Evolutionary conservation across 345 rosid species (phyloP).

Genomic region (Populus euphratica): DNA sequence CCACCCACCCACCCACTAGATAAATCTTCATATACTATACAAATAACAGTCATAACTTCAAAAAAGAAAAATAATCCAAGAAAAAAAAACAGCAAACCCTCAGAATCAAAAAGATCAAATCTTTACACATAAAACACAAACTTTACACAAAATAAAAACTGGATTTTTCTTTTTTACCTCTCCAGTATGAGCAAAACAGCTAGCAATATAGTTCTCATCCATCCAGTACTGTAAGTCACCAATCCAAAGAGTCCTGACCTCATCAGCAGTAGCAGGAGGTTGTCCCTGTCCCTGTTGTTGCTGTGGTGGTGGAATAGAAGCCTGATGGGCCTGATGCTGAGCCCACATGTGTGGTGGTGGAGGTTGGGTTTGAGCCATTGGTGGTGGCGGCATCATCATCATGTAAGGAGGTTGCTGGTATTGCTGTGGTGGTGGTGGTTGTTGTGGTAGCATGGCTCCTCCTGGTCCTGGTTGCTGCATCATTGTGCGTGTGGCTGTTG

Average conservation of each 20-base stretch:
- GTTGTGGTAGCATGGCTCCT: conserved; percentile 39
- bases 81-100: background rate
- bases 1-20: background rate
- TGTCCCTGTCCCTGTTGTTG: conserved; percentile 26
- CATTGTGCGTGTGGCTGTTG: conserved; percentile 17
- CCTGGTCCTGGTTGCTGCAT: conserved; percentile 71
- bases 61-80: background rate
- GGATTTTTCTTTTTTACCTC: conserved; percentile 34
- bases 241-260: conserved; percentile 93
- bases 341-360: conserved; percentile 62
- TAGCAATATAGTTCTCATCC: conserved; percentile 65
- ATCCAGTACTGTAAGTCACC: conserved; percentile 95
- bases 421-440: conserved; percentile 43
- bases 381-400: conserved; percentile 48
- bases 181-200: conserved; percentile 61
- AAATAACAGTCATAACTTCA: no score
- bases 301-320: conserved; percentile 20
- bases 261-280: conserved; percentile 49
- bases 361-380: conserved; percentile 33
- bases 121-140: background rate
- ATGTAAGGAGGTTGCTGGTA: conserved; percentile 40
- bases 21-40: background rate
- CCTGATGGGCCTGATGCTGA: conserved; percentile 23
- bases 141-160: no score
- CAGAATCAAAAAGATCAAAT: background rate